A percentile compares a stretch with the other conserved stretches of the same genome.
phyloP scores from a whole-genome alignment of 768 basidiomycete species.

The Coprinopsis cinerea region DNA sequence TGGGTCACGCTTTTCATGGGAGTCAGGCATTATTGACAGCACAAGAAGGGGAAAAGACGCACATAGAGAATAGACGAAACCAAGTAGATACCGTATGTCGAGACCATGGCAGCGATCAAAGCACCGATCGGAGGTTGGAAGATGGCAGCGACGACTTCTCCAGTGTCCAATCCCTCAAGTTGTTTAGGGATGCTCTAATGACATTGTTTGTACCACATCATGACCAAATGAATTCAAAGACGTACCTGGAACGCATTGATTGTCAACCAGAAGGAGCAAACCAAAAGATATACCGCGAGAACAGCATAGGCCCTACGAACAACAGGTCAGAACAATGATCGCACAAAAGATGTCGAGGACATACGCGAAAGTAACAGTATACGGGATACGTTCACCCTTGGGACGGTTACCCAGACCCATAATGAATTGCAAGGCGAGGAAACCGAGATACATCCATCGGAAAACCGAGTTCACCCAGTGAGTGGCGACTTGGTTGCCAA shows the following conservation, averaged over 20 bases:
- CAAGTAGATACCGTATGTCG: conserved; percentile 87
- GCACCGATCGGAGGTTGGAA: conserved; percentile 75
- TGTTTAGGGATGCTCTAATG: conserved; percentile 46
- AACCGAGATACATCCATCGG: conserved; percentile 83
- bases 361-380: conserved; percentile 69
- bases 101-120: conserved; percentile 80
- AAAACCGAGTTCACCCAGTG: conserved; percentile 81
- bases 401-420: conserved; percentile 73
- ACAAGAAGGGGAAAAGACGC: conserved; percentile 25
- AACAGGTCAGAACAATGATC: neutral
- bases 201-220: too few relatives aligned
- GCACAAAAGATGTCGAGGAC: conserved; percentile 60
- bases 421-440: conserved; percentile 70
- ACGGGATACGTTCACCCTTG: conserved; percentile 78
- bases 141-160: conserved; percentile 50
- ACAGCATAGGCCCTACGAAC: conserved; percentile 73
- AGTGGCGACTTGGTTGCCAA: conserved; percentile 68
- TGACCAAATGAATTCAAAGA: neutral
- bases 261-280: conserved; percentile 85
- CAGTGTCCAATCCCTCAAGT: conserved; percentile 43
- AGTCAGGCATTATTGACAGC: conserved; percentile 3
- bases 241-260: conserved; percentile 69
- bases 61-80: conserved; percentile 82
- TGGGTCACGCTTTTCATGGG: conserved; percentile 66
- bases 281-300: conserved; percentile 75